Base-by-base conservation (phyloP, 148 eudicot genomes). In the Talinum fruticosum region DNA sequence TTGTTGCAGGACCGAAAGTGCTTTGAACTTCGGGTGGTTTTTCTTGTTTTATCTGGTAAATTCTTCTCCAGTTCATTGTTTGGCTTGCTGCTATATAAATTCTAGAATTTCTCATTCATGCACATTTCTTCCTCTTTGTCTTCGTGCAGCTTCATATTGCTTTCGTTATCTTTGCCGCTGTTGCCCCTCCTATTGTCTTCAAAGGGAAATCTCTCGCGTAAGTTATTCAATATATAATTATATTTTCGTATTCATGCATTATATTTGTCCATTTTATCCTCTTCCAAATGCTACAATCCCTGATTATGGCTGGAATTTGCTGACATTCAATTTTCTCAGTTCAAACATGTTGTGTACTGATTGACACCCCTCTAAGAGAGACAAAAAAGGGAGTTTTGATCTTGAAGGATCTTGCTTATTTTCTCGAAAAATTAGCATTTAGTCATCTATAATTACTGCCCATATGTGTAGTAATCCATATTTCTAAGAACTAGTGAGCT, bases 1-100 rank as follows among this genome's bases (percentile, higher is more conserved):
- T 79, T 76, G 29, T 72, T 82, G 74, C 85, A 93, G 97, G 92
- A 90, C 75, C 38, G 97, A 88, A 68, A 86, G 97, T 88, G 97
- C 95, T 76, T 28, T 93, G 86, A 90, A 85, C 85, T 93, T 89
- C 23, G 90, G 89, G 45, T 89, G 90, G 92, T 95, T 95, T 85
- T 92, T 95, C 88, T 49, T 95, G 49, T 92, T 90, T 72, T 95
- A 95, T 80, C 12, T 85, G 89, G 98, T 92, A 85, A 73, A 79
- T 61, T 10, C 28, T 65, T 68, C 29, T 54, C 13, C 41, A 32
- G 64, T 23, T 23, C 41, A 53, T 14, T 71, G 72, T 34, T 7
- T 29, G 24, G 35, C 53, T 33, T 53, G 38, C 16, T 35, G 26
- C 28, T 16, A 5, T 64, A 37, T 45, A 32, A 49, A n/a, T 41